phyloP scores from a whole-genome alignment of 2,329 filamentous ascomycete species.

The Lecanicillium sp. region DNA sequence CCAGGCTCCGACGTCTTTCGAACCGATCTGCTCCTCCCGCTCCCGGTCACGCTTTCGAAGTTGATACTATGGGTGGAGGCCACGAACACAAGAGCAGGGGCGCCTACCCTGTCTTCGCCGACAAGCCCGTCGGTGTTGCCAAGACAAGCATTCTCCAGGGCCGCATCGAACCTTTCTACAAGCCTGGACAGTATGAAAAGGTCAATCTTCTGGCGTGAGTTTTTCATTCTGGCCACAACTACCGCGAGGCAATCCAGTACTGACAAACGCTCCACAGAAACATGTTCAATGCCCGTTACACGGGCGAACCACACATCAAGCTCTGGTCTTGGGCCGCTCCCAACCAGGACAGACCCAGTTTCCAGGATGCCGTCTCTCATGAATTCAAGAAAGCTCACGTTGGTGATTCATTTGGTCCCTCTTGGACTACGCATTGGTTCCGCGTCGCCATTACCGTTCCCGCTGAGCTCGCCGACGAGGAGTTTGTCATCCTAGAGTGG shows the following conservation, averaged over 20 bases:
- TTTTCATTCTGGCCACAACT: background rate
- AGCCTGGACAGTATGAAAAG: slow-evolving; percentile 68
- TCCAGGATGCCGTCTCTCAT: slow-evolving; percentile 73
- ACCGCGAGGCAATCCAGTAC: too few relatives aligned
- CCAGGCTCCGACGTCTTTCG: slow-evolving; percentile 26
- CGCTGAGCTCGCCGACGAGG: slow-evolving; percentile 62
- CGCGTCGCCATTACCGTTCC: slow-evolving; percentile 75
- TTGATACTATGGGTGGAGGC: slow-evolving; percentile 46
- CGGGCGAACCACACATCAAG: slow-evolving; percentile 71
- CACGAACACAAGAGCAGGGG: slow-evolving; percentile 37
- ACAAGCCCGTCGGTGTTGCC: slow-evolving; percentile 62
- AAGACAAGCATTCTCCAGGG: slow-evolving; percentile 82
- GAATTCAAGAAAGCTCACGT: slow-evolving; percentile 68
- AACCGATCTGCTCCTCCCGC: slow-evolving; percentile 34
- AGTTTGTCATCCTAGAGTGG: slow-evolving; percentile 93
- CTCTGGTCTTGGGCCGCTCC: slow-evolving; percentile 84
- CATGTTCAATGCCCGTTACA: slow-evolving; percentile 36
- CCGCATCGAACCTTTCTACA: slow-evolving; percentile 75
- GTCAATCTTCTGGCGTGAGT: slow-evolving; percentile 67
- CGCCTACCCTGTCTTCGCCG: slow-evolving; percentile 47
- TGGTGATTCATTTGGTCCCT: slow-evolving; percentile 80
- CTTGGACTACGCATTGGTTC: slow-evolving; percentile 99
- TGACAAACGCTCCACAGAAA: slow-evolving; percentile 24
- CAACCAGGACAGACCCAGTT: slow-evolving; percentile 70
- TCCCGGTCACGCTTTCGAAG: slow-evolving; percentile 24